A percentile compares a stretch with the other conserved stretches of the same genome.
phyloP scores from a whole-genome alignment of 139 green algal species.

The Haematococcus lacustris region DNA sequence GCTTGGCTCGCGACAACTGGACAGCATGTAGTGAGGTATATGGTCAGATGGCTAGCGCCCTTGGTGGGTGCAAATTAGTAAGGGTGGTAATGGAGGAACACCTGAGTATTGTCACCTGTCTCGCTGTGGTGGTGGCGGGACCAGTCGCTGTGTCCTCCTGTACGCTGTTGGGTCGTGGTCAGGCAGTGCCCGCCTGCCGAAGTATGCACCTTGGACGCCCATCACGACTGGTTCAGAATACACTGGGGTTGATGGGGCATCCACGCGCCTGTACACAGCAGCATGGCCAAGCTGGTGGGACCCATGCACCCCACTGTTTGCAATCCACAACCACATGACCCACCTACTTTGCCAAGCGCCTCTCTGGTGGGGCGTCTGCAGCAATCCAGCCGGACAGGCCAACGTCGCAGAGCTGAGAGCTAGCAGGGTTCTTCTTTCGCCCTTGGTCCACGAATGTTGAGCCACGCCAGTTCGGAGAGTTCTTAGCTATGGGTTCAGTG shows the following conservation, averaged over 20 bases:
- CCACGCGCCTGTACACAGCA: not conserved
- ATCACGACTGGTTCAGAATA: constrained; percentile 29
- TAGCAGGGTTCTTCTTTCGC: too few relatives aligned
- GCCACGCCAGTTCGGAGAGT: too few relatives aligned
- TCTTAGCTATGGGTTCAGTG: too few relatives aligned
- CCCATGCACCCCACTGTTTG: too few relatives aligned
- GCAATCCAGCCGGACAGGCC: too few relatives aligned
- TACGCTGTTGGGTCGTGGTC: not conserved
- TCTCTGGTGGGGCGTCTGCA: too few relatives aligned
- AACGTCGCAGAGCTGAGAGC: too few relatives aligned
- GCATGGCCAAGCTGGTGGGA: too few relatives aligned
- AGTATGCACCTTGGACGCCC: constrained; percentile 16
- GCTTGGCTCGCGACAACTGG: not conserved
- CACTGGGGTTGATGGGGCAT: not conserved
- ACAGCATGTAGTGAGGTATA: not conserved
- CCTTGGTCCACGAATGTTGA: too few relatives aligned
- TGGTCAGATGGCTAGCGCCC: not conserved
- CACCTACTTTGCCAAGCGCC: too few relatives aligned
- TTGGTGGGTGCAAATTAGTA: not conserved
- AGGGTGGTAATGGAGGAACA: not conserved
- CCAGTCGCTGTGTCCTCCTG: constrained; percentile 5
- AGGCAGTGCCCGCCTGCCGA: not conserved
- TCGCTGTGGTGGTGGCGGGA: constrained; percentile 10
- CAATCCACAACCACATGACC: too few relatives aligned
- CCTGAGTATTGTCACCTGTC: constrained; percentile 10